phyloP scores from a whole-genome alignment of 2,329 filamentous ascomycete species.

The Colletotrichum falcatum region DNA sequence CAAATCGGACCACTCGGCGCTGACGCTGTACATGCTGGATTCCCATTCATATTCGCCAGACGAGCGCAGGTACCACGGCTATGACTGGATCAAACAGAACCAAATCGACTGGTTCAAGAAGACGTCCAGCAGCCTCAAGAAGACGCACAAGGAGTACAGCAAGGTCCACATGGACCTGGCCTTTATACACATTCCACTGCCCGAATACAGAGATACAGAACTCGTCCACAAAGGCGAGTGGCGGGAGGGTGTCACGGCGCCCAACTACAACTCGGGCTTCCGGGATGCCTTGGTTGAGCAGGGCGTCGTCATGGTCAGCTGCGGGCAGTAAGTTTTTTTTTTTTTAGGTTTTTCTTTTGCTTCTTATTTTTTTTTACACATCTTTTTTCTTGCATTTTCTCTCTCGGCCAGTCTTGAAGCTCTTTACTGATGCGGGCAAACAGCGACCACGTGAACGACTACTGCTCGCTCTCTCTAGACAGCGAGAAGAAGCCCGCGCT shows the following conservation, averaged over 20 bases:
- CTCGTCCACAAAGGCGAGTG: slow-evolving; percentile 76
- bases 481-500: slow-evolving; percentile 72
- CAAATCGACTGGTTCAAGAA: slow-evolving; percentile 96
- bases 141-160: slow-evolving; percentile 84
- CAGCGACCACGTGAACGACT: slow-evolving; percentile 96
- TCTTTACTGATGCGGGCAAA: neutral
- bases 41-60: slow-evolving; percentile 93
- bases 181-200: slow-evolving; percentile 96
- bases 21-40: slow-evolving; percentile 96
- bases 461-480: slow-evolving; percentile 79
- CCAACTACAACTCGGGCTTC: slow-evolving; percentile 92
- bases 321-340: slow-evolving; percentile 78
- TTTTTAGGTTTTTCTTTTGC: neutral
- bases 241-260: slow-evolving; percentile 88
- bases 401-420: neutral
- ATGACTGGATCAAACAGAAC: slow-evolving; percentile 95
- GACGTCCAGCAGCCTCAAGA: slow-evolving; percentile 79
- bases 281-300: slow-evolving; percentile 88
- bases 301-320: slow-evolving; percentile 87
- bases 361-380: too few species aligned
- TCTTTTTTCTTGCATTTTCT: neutral
- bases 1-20: slow-evolving; percentile 83
- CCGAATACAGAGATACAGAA: slow-evolving; percentile 79
- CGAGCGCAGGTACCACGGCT: slow-evolving; percentile 88
- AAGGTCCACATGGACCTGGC: slow-evolving; percentile 95